Evolutionary conservation across 768 basidiomycete genomes (phyloP).

Genomic region (Suillus weaverae): DNA sequence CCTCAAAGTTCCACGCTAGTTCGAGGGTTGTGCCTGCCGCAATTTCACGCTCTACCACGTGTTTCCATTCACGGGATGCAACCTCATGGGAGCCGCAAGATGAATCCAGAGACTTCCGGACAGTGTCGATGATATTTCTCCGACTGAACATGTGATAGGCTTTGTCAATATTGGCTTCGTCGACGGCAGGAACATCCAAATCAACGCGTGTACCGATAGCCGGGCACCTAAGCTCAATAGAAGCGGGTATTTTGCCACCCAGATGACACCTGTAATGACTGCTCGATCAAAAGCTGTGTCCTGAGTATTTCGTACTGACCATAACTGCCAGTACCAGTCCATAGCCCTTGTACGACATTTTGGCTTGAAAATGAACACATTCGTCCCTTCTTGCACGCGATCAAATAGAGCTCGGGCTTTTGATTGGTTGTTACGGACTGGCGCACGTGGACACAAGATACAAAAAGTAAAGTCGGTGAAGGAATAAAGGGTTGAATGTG

Average conservation of each 20-base stretch:
- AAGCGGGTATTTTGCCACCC: conserved; percentile 68
- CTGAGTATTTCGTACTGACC: conserved; percentile 41
- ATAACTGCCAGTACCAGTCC: conserved; percentile 91
- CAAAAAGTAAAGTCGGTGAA: conserved; percentile 85
- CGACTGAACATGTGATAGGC: conserved; percentile 55
- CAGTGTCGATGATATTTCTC: conserved; percentile 61
- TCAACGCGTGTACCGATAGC: conserved; percentile 63
- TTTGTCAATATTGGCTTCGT: conserved; percentile 37
- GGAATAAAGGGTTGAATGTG: conserved; percentile 82
- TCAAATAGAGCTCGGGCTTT: conserved; percentile 51
- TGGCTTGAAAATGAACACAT: conserved; percentile 84
- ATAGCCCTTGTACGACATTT: conserved; percentile 75
- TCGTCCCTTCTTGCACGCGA: conserved; percentile 62
- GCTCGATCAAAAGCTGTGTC: conserved; percentile 4
- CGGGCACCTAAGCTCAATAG: conserved; percentile 72
- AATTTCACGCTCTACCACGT: conserved; percentile 54
- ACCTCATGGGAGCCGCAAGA: conserved; percentile 28
- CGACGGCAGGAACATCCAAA: conserved; percentile 62
- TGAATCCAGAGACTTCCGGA: conserved; percentile 53
- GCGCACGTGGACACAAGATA: conserved; percentile 62
- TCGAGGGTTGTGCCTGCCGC: conserved; percentile 58
- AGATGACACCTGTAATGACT: conserved; percentile 56
- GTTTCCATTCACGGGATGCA: conserved; percentile 53
- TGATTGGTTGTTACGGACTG: conserved; percentile 37
- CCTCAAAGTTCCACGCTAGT: conserved; percentile 76